Evolutionary conservation across 2,329 filamentous ascomycete species (phyloP).

Genomic region (Malbranchea zuffiana): DNA sequence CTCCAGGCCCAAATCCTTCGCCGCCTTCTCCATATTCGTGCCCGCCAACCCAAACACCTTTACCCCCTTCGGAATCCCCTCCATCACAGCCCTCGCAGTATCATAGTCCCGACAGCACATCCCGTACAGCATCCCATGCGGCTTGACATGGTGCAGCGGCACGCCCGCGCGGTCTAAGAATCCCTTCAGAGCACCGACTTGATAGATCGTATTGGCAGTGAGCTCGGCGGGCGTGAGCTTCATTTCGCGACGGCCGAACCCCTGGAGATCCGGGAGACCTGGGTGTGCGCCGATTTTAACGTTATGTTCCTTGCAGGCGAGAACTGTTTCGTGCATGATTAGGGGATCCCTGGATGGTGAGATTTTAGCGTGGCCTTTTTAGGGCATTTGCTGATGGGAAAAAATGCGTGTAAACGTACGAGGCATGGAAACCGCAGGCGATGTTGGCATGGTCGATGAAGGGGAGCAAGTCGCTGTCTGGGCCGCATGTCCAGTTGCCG

Average conservation of each 20-base stretch:
- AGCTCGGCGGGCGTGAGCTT: slow-evolving; percentile 47
- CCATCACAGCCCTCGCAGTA: slow-evolving; percentile 43
- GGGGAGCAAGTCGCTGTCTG: slow-evolving; percentile 50
- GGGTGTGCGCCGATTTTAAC: slow-evolving; percentile 53
- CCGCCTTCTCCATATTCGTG: slow-evolving; percentile 44
- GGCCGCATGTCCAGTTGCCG: slow-evolving; percentile 31
- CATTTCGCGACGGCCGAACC: slow-evolving; percentile 54
- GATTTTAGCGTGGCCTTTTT: no score
- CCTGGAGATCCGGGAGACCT: slow-evolving; percentile 53
- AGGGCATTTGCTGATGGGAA: slow-evolving; percentile 3
- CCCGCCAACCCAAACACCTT: slow-evolving; percentile 46
- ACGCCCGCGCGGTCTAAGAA: slow-evolving; percentile 49
- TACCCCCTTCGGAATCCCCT: slow-evolving; percentile 41
- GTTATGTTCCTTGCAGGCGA: slow-evolving; percentile 46
- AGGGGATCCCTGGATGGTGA: slow-evolving; percentile 44
- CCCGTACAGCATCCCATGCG: slow-evolving; percentile 50
- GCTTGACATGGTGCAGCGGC: slow-evolving; percentile 51
- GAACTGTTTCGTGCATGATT: slow-evolving; percentile 53
- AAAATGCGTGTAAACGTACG: slow-evolving; percentile 11
- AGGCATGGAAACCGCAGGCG: slow-evolving; percentile 49
- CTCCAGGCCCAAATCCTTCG: slow-evolving; percentile 41
- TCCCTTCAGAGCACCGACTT: slow-evolving; percentile 51
- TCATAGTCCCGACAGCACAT: slow-evolving; percentile 46
- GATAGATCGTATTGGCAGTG: slow-evolving; percentile 49
- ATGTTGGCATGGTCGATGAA: slow-evolving; percentile 53